Percentiles rank a stretch among this genome's conserved stretches.
Evolutionary conservation across 176 grass and related monocot species (phyloP).

Genomic region (Bothriochloa decipiens): DNA sequence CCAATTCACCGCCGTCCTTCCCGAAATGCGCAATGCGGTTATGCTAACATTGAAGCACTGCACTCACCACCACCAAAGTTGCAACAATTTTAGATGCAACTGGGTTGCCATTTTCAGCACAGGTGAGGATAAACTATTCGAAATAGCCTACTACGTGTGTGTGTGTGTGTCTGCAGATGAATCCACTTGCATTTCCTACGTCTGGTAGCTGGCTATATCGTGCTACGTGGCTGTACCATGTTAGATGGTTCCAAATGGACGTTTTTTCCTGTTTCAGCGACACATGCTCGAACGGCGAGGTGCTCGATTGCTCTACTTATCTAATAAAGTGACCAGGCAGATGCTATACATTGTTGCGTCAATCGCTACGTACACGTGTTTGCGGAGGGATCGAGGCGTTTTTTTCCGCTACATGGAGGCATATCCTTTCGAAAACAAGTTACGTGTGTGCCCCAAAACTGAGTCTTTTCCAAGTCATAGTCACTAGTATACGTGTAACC

Average conservation of each 20-base stretch:
- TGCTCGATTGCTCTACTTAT: background rate
- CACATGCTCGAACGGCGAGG: background rate
- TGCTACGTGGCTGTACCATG: background rate
- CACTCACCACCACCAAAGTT: background rate
- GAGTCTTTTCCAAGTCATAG: background rate
- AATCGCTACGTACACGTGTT: background rate
- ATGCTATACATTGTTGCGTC: background rate
- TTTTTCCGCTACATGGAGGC: background rate
- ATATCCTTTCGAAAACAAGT: background rate
- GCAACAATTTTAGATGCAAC: background rate
- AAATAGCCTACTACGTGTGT: too few species aligned
- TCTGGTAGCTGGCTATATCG: background rate
- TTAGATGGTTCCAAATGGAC: background rate
- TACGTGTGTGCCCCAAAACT: background rate
- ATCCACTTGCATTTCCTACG: background rate
- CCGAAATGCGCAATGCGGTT: background rate
- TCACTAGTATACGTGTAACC: background rate
- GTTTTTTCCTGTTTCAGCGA: background rate
- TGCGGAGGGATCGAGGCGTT: background rate
- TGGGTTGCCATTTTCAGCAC: background rate
- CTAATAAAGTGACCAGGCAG: background rate
- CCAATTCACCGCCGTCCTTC: background rate
- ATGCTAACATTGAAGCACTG: background rate
- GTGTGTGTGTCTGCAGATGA: background rate
- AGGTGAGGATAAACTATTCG: too few species aligned